phyloP scores from a whole-genome alignment of 202 grass and related monocot species.

The Cymbopogon flexuosus region DNA sequence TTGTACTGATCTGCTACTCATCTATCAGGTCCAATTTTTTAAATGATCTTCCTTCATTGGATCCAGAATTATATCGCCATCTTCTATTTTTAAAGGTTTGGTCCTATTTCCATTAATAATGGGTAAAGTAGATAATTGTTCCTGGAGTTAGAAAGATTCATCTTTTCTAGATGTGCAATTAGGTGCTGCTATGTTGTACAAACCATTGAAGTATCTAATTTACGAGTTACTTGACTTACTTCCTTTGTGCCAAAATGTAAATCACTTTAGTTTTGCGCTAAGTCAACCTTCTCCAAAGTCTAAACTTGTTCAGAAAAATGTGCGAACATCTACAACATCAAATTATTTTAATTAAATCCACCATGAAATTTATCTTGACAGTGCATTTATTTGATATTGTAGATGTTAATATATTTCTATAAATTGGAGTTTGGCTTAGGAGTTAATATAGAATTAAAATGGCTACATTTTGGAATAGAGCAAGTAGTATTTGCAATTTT shows the following conservation, averaged over 20 bases:
- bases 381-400: background rate
- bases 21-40: slow-evolving; percentile 83
- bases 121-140: slow-evolving; percentile 19
- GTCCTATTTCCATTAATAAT: background rate
- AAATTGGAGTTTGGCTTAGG: background rate
- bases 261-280: background rate
- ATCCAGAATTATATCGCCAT: slow-evolving; percentile 94
- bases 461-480: background rate
- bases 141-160: background rate
- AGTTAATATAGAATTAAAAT: background rate
- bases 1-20: slow-evolving; percentile 25
- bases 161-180: slow-evolving; percentile 10
- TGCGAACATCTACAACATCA: no score
- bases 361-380: background rate
- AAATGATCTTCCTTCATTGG: slow-evolving; percentile 95
- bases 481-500: background rate
- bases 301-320: background rate
- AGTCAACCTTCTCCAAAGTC: background rate
- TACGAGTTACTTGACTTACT: no score
- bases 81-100: slow-evolving; percentile 93
- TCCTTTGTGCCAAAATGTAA: background rate
- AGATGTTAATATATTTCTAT: background rate
- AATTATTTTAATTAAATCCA: background rate
- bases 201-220: background rate
- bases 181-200: background rate